Base-by-base conservation (phyloP, 129 eudicot species). In the Artemisia annua region DNA sequence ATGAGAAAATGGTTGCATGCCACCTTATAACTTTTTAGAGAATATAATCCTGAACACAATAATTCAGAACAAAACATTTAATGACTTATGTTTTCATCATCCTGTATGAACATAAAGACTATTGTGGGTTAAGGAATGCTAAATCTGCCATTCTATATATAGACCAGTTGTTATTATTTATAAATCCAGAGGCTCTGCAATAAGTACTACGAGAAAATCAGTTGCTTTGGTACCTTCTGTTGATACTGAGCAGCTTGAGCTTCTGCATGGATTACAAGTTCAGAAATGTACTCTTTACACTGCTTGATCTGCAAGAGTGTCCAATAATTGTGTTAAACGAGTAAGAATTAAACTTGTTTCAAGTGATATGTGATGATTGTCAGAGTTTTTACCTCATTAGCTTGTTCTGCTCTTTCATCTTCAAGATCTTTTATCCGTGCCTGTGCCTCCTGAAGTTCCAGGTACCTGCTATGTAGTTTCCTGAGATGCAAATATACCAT, bases 231-330 rank as follows among this genome's bases (percentile, higher is more conserved):
- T 85, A 90, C 97, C 97, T 87, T 85, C 49, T 90, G 86, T 72
- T 90, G 94, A 84, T 85, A 90, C 78, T 90, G 94, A 48, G 75
- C 86, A 79, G 97, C 89, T 76, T 90, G 97, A 68, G 97, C 97
- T 75, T 90, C 94, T 52, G 94, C 85, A 75, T 90, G 97, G 84
- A 90, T 49, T 19, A 90, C 77, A 60, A 90, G 84, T 81, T 90
- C 97, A 57, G 97, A 85, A 64, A 90, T 83, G 78, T 90, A 87
- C 50, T 77, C 86, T 49, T 83, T 79, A 67, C 75, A 79, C 66
- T 85, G 89, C 73, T 82, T 87, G 57, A 90, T 82, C 97, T 90
- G 80, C 87, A 75, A 78, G 35, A 69, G 7, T 55, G 35, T 61
- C 50, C 62, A 15, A 57, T 18, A 71, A 48, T 17, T 70, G 20